These are phyloP conservation scores for Euphorbia schlechtendalii DNA, from an alignment of 441 rosid species.

Conservation along the genomic window DNA sequence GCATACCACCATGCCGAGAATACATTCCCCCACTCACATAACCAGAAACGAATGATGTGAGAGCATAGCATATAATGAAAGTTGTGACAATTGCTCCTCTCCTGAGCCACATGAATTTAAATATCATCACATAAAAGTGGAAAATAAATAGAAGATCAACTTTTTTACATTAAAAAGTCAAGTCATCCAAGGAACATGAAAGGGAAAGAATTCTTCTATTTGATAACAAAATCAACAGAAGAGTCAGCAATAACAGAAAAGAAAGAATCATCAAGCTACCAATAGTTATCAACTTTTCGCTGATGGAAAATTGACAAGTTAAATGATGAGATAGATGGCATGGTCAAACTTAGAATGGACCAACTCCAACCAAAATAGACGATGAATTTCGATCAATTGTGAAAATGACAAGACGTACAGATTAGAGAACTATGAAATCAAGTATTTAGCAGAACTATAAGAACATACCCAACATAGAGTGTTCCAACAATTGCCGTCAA, in stretches of 20 bases:
- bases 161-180: too few relatives aligned
- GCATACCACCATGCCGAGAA: conserved; percentile 93
- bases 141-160: background rate
- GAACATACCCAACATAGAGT: conserved; percentile 81
- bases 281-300: too few relatives aligned
- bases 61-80: conserved; percentile 91
- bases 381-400: background rate
- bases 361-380: background rate
- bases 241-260: background rate
- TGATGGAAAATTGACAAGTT: background rate
- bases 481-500: conserved; percentile 89
- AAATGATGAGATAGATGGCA: background rate
- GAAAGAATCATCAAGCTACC: background rate
- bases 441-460: conserved; percentile 8
- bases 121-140: too few relatives aligned
- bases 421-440: background rate
- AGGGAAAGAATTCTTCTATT: background rate
- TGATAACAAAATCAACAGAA: background rate
- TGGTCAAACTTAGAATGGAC: background rate
- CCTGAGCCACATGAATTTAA: too few relatives aligned
- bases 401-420: background rate
- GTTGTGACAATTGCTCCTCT: conserved; percentile 99
- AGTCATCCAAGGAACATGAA: background rate
- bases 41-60: conserved; percentile 95
- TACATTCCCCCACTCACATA: conserved; percentile 99